Evolutionary conservation across 345 rosid species (phyloP).

Genomic region (Aurinia saxatilis): DNA sequence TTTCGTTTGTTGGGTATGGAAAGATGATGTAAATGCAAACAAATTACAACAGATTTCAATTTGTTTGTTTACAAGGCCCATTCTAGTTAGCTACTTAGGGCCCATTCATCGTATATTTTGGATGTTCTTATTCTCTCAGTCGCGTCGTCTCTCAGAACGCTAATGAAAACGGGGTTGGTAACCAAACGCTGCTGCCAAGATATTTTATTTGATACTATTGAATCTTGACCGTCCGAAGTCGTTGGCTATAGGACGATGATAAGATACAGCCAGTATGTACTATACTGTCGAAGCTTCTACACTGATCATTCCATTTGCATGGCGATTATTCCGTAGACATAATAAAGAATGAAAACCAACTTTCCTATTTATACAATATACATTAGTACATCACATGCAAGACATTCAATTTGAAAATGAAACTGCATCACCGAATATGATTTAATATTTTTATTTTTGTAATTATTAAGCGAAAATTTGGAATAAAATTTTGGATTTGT

Average conservation of each 20-base stretch:
- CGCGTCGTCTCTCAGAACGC: not conserved
- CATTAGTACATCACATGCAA: not conserved
- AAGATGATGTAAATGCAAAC: constrained; percentile 9
- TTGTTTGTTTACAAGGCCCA: constrained; percentile 12
- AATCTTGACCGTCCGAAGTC: not conserved
- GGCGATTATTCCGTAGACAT: not conserved
- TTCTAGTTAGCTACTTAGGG: not conserved
- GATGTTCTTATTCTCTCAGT: no score
- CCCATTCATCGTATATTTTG: not conserved
- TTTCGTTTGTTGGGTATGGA: not conserved
- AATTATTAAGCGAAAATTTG: not conserved
- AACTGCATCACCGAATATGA: not conserved
- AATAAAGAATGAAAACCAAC: not conserved
- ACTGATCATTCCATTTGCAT: constrained; percentile 1
- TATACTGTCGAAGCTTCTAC: constrained; percentile 4
- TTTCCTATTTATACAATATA: not conserved
- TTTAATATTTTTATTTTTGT: not conserved
- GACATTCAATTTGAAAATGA: no score
- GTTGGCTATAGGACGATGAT: not conserved
- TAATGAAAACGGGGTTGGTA: not conserved
- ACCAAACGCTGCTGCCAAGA: not conserved
- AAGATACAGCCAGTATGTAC: not conserved
- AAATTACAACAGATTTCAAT: not conserved
- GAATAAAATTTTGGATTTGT: not conserved
- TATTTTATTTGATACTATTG: not conserved